A percentile compares a stretch with the other conserved stretches of the same genome.
Evolutionary conservation across 1,284 basidiomycete species (phyloP).

Genomic region (Ustilago bromivora): DNA sequence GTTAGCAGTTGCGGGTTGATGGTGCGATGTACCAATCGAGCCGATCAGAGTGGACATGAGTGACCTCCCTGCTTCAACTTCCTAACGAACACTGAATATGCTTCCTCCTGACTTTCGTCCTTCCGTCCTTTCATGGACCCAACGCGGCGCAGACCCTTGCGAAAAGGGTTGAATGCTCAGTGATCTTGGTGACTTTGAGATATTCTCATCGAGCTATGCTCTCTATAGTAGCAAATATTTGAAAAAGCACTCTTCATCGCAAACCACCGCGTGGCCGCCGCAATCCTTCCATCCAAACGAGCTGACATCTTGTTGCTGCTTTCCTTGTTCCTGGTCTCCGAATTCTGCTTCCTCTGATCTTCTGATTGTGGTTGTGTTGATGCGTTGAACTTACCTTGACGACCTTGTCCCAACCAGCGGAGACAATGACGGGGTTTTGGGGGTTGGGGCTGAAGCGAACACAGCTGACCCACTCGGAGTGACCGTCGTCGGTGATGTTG

Average conservation of each 20-base stretch:
- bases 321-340: constrained; percentile 8
- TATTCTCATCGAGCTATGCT: constrained; percentile 77
- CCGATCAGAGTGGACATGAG: constrained; percentile 2
- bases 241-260: constrained; percentile 70
- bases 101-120: background rate
- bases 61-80: background rate
- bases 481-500: constrained; percentile 98
- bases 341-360: constrained; percentile 58
- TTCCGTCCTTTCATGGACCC: background rate
- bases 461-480: constrained; percentile 85
- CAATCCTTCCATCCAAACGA: background rate
- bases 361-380: background rate
- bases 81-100: background rate
- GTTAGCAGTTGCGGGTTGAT: constrained; percentile 8
- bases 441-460: constrained; percentile 99
- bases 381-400: constrained; percentile 84
- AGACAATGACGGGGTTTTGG: constrained; percentile 97
- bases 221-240: constrained; percentile 88
- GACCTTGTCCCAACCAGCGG: constrained; percentile 99
- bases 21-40: background rate
- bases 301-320: background rate
- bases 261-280: constrained; percentile 31
- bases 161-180: constrained; percentile 72
- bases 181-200: constrained; percentile 80
- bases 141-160: constrained; percentile 14